Base-by-base conservation (phyloP, 176 grass and related monocot genomes). In the Avena insularis region DNA sequence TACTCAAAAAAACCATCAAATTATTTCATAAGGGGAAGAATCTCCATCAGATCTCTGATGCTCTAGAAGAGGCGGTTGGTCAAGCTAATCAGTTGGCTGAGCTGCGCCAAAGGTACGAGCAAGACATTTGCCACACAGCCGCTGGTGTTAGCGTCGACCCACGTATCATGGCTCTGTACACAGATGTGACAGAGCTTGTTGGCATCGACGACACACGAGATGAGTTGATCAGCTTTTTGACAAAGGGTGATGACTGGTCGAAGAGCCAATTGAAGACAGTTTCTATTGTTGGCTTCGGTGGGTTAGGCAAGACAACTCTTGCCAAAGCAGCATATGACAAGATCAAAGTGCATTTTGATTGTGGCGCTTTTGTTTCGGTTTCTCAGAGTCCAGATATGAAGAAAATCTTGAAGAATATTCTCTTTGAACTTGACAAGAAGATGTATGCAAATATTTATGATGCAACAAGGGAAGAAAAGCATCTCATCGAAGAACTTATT, bases 121-220 rank as follows among this genome's bases (percentile, higher is more conserved):
- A 17, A 33, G 63, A 66, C 3, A 17, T 4, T 2, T 4, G 27
- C 0, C 2, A 9, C 6, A 17, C 14, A 0, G 3, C 0, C 1
- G 1, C 1, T 70, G 1, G 8, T 71, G 3, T 14, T 45, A 45
- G 68, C 0, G 0, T 46, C 12, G 68, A 71, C 3, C n/a, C n/a
- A n/a, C n/a, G n/a, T n/a, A n/a, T n/a, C n/a, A n/a, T n/a, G n/a
- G n/a, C n/a, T n/a, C n/a, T n/a, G n/a, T n/a, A n/a, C n/a, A n/a
- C n/a, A n/a, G n/a, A n/a, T 20, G 66, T 43, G 6, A 10, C 7
- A 38, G 66, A 70, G 35, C 72, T 70, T 0, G 8, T 70, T 0
- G 66, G 66, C 29, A 70, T 70, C 17, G 35, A 70, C 9, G 66
- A 70, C 1, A 10, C 35, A 19, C 33, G 66, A 40, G 16, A 70